A percentile compares a stretch with the other conserved stretches of the same genome.
phyloP scores from a whole-genome alignment of 2,329 filamentous ascomycete species.

The Ceratocystis destructans region DNA sequence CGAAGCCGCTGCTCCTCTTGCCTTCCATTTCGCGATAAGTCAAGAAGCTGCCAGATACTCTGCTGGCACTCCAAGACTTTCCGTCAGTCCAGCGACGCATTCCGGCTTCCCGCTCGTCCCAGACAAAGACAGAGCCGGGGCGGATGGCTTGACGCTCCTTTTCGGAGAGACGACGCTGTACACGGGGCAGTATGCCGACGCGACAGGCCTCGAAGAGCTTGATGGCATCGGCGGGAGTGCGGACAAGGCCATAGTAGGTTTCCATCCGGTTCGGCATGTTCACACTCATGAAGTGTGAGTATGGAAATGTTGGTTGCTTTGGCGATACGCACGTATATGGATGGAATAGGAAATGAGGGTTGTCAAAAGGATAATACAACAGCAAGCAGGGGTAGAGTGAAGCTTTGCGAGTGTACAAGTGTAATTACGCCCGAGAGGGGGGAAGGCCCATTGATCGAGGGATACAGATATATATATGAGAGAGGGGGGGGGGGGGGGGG shows the following conservation, averaged over 20 bases:
- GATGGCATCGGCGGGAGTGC: constrained; percentile 92
- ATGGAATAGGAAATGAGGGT: background rate
- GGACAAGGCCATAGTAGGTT: constrained; percentile 89
- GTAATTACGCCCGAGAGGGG: background rate
- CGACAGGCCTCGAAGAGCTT: constrained; percentile 97
- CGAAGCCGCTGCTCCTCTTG: constrained; percentile 73
- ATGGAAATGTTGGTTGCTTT: background rate
- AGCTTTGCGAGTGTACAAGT: background rate
- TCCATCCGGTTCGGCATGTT: constrained; percentile 53
- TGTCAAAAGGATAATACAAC: background rate
- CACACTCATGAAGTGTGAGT: background rate
- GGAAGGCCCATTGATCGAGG: background rate
- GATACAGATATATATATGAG: background rate
- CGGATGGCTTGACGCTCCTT: constrained; percentile 94
- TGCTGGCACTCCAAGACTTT: constrained; percentile 96
- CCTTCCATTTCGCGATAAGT: constrained; percentile 99
- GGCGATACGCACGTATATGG: background rate
- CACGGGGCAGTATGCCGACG: constrained; percentile 73
- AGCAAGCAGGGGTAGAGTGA: background rate
- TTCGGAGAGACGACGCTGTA: constrained; percentile 85
- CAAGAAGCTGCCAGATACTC: constrained; percentile 91
- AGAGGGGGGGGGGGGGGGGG: too few relatives aligned
- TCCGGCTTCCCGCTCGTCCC: constrained; percentile 95
- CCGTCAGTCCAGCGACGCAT: constrained; percentile 98
- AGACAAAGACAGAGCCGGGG: constrained; percentile 97